These are phyloP conservation scores for Chamaecyparis obtusa DNA, from an alignment of 75 land plant genomes.

Conservation along the genomic window DNA sequence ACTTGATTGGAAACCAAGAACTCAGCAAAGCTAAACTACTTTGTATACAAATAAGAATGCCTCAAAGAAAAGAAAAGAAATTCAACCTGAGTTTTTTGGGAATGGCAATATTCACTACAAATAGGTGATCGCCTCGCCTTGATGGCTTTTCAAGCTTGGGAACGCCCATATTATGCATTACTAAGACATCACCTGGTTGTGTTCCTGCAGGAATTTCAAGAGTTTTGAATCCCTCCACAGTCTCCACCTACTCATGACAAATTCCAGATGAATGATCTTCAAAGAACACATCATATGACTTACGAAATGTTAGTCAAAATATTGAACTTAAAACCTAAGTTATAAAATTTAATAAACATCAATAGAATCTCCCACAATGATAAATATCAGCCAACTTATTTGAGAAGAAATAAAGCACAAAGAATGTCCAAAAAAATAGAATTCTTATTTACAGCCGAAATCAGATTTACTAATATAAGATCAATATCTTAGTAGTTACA, in stretches of 20 bases:
- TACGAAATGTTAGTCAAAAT: background rate
- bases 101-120: conserved; percentile 48
- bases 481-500: too few species aligned
- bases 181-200: conserved; percentile 62
- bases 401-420: background rate
- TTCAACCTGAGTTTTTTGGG: conserved; percentile 56
- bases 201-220: conserved; percentile 55
- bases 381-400: background rate
- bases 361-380: background rate
- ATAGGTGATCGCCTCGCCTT: conserved; percentile 57
- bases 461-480: background rate
- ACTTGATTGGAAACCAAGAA: background rate
- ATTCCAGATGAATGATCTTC: background rate
- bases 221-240: conserved; percentile 50
- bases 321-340: background rate
- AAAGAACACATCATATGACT: background rate
- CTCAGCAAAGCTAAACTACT: background rate
- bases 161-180: conserved; percentile 45
- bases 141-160: conserved; percentile 57
- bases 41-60: background rate
- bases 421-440: background rate
- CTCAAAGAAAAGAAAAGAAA: background rate
- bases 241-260: conserved; percentile 51
- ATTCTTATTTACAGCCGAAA: background rate
- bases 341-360: background rate